A percentile compares a stretch with the other conserved stretches of the same genome.
phyloP scores from a whole-genome alignment of 805 yeast species.

The Yamadazyma paraphyllophila region DNA sequence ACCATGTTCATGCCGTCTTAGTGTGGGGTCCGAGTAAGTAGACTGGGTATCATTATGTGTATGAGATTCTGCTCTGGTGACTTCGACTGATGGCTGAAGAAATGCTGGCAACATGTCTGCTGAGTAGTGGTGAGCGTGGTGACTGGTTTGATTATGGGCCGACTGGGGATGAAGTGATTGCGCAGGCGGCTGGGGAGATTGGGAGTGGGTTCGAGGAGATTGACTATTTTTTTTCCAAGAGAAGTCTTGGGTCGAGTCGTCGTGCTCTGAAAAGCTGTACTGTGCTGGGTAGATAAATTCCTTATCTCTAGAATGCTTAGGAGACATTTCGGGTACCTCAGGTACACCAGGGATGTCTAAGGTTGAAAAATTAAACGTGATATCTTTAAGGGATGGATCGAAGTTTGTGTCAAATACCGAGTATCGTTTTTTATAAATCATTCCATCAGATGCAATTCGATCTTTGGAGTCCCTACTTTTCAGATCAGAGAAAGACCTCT shows the following conservation, averaged over 20 bases:
- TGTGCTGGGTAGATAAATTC: constrained; percentile 1
- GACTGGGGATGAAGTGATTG: not conserved
- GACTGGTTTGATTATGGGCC: not conserved
- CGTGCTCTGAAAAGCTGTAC: constrained; percentile 8
- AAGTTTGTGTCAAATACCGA: constrained; percentile 17
- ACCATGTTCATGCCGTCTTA: too few relatives aligned
- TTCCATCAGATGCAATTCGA: constrained; percentile 14
- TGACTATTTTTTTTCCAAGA: not conserved
- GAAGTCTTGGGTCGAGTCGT: constrained; percentile 7
- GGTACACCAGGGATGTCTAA: not conserved
- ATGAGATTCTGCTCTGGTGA: not conserved
- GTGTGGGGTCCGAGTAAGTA: constrained; percentile 6
- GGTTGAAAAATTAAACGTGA: constrained; percentile 6
- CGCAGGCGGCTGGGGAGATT: not conserved
- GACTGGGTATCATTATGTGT: constrained; percentile 2
- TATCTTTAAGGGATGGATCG: constrained; percentile 14
- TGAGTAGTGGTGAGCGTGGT: not conserved
- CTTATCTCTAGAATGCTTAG: too few relatives aligned
- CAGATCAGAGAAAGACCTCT: not conserved
- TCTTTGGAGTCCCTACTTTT: not conserved
- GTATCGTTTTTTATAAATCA: constrained; percentile 9
- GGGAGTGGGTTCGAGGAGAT: not conserved
- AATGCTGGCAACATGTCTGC: constrained; percentile 5
- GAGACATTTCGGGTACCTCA: not conserved
- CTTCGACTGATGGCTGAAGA: constrained; percentile 2